Evolutionary conservation across 345 rosid species (phyloP).

Genomic region (Hypericum perforatum): DNA sequence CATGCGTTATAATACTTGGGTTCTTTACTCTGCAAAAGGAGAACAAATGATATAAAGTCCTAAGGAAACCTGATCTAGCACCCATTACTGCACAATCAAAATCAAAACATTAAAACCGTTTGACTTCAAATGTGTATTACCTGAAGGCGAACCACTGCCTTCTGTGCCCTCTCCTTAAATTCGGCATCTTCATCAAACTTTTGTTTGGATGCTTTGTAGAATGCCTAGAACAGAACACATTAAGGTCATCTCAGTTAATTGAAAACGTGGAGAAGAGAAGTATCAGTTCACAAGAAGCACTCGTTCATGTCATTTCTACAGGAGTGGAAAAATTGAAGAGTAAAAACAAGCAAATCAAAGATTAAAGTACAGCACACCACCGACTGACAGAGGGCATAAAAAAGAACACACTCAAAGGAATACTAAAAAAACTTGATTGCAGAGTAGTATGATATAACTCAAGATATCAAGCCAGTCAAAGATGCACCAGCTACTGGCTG

Average conservation of each 20-base stretch:
- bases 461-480: slow-evolving; percentile 7
- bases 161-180: slow-evolving; percentile 85
- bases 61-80: neutral
- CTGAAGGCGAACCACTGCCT: slow-evolving; percentile 93
- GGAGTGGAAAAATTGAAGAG: too few species aligned
- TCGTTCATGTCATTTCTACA: too few species aligned
- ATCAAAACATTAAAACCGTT: neutral
- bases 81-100: neutral
- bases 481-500: neutral
- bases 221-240: slow-evolving; percentile 32
- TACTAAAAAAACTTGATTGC: too few species aligned
- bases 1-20: slow-evolving; percentile 76
- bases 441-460: neutral
- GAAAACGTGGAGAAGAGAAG: neutral
- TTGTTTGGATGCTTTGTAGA: slow-evolving; percentile 72
- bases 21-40: too few species aligned
- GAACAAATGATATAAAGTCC: neutral
- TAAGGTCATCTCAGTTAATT: neutral
- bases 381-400: too few species aligned
- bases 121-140: slow-evolving; percentile 22
- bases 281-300: too few species aligned
- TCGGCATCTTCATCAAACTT: slow-evolving; percentile 60
- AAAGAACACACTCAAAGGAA: too few species aligned
- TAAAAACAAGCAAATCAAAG: too few species aligned
- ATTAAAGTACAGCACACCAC: too few species aligned